Conservation (phyloP, 73 alveolate genomes). For the Tetrahymena borealis region DNA sequence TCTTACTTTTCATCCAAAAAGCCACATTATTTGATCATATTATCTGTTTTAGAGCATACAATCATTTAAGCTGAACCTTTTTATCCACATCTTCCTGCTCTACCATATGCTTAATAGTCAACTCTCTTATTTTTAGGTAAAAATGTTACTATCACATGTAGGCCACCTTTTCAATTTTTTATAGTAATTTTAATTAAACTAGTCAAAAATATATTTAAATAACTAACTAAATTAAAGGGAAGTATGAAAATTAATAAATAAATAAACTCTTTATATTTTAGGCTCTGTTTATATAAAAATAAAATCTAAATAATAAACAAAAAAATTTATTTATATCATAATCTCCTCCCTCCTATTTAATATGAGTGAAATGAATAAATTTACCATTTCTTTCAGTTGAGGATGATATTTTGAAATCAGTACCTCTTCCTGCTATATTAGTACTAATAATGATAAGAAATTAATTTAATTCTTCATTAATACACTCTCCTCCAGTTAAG, state of each 20-base stretch:
- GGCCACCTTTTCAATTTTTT: constrained; percentile 2
- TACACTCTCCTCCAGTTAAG: not conserved
- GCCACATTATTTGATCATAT: not conserved
- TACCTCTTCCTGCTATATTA: not conserved
- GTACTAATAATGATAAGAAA: not conserved
- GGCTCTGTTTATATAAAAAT: too few relatives aligned
- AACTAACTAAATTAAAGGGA: not conserved
- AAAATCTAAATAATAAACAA: too few relatives aligned
- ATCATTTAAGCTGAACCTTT: not conserved
- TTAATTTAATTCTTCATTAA: not conserved
- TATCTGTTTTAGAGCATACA: not conserved
- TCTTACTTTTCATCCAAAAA: not conserved
- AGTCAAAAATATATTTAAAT: not conserved
- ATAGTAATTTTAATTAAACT: not conserved
- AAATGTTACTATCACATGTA: constrained; percentile 8
- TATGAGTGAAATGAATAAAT: not conserved
- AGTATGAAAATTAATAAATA: not conserved
- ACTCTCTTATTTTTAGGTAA: not conserved
- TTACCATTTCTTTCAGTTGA: not conserved
- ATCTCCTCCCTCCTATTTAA: too few relatives aligned
- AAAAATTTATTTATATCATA: too few relatives aligned
- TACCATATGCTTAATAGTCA: constrained; percentile 12
- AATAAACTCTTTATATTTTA: not conserved
- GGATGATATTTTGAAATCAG: not conserved
- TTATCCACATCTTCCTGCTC: constrained; percentile 13